These are phyloP conservation scores for Lentinula sp. DNA, from an alignment of 768 basidiomycete genomes.

Conservation along the genomic window DNA sequence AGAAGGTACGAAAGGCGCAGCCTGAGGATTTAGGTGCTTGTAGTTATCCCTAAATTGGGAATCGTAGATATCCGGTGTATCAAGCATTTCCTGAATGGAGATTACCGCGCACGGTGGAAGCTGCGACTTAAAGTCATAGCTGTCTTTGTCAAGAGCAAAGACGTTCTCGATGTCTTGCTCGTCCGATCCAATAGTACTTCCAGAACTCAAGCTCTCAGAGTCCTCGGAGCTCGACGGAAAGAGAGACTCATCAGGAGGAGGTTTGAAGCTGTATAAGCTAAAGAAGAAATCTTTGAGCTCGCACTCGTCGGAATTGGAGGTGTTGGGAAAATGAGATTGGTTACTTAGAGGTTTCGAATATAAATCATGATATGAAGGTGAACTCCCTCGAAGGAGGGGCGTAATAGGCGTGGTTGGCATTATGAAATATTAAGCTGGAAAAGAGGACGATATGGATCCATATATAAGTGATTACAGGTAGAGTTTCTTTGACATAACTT, in stretches of 20 bases:
- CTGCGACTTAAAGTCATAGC: constrained; percentile 6
- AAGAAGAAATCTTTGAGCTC: constrained; percentile 1
- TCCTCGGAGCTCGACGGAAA: neutral
- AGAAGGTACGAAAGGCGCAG: neutral
- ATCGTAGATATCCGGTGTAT: neutral
- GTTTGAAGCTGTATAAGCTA: neutral
- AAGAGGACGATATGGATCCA: neutral
- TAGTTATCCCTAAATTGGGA: neutral
- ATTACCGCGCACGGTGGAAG: neutral
- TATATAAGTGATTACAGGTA: neutral
- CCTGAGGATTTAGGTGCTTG: neutral
- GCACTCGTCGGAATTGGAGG: neutral
- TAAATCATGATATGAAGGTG: neutral
- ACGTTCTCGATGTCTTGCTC: neutral
- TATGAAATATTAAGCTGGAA: neutral
- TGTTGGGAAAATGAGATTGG: neutral
- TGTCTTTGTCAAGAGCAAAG: constrained; percentile 1
- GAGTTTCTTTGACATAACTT: neutral
- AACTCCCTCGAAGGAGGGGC: neutral
- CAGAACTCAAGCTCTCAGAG: neutral
- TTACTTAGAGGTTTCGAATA: neutral
- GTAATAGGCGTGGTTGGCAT: neutral
- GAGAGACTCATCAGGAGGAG: no score
- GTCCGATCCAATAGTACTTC: neutral
- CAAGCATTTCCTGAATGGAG: neutral